These are phyloP conservation scores for Rosa lucieae DNA, from an alignment of 306 rosid species.

Conservation along the genomic window DNA sequence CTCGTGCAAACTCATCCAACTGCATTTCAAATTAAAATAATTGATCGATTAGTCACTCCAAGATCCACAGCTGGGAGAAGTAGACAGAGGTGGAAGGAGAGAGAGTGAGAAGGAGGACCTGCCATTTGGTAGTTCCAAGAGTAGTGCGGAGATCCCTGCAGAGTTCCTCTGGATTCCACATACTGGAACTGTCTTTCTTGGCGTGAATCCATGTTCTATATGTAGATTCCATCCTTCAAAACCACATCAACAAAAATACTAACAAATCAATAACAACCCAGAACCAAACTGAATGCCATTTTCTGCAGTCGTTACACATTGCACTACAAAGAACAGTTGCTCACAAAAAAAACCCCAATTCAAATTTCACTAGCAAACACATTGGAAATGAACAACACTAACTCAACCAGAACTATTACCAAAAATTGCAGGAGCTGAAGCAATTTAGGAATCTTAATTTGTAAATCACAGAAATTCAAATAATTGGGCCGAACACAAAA, in stretches of 20 bases:
- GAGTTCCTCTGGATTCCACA: slow-evolving; percentile 69
- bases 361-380: neutral
- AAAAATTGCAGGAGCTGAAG: neutral
- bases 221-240: slow-evolving; percentile 82
- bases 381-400: neutral
- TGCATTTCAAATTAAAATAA: slow-evolving; percentile 30
- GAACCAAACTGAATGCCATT: neutral
- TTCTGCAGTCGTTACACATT: neutral
- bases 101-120: slow-evolving; percentile 46
- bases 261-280: slow-evolving; percentile 25
- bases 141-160: slow-evolving; percentile 76
- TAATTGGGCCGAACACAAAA: neutral
- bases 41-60: neutral
- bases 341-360: slow-evolving; percentile 5
- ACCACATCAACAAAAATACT: slow-evolving; percentile 7
- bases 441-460: neutral
- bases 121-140: slow-evolving; percentile 97
- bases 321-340: neutral
- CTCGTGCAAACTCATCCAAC: slow-evolving; percentile 86
- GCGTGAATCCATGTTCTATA: slow-evolving; percentile 81
- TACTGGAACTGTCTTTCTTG: slow-evolving; percentile 46
- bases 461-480: slow-evolving; percentile 7
- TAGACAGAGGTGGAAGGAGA: neutral
- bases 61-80: neutral
- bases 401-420: neutral